Evolutionary conservation across 352 stramenopile genomes (phyloP).

Genomic region (Globisporangium solare): DNA sequence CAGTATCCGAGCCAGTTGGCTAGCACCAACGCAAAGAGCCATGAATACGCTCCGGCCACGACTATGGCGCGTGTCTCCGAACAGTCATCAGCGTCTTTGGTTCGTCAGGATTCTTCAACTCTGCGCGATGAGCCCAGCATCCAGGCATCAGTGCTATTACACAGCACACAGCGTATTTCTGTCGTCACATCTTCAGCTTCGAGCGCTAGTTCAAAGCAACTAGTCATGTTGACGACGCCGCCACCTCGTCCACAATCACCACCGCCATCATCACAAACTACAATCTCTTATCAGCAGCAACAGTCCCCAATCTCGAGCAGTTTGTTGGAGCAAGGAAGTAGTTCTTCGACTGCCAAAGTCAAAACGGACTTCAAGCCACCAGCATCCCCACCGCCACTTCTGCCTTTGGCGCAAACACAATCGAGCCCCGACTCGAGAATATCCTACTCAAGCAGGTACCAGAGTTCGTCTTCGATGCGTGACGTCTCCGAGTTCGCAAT

Average conservation of each 20-base stretch:
- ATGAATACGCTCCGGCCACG: neutral
- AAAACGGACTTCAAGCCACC: conserved; percentile 13
- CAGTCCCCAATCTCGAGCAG: conserved; percentile 11
- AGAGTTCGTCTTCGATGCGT: conserved; percentile 3
- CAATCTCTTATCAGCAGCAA: conserved; percentile 4
- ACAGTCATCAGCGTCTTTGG: too few relatives aligned
- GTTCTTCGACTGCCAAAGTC: neutral
- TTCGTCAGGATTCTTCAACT: neutral
- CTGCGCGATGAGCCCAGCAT: neutral
- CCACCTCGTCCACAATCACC: neutral
- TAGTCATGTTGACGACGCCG: neutral
- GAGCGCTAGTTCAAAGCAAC: neutral
- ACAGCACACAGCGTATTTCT: conserved; percentile 5
- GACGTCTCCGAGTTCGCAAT: neutral
- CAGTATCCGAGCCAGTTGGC: conserved; percentile 8
- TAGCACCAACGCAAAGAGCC: conserved; percentile 6
- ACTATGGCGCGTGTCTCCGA: too few relatives aligned
- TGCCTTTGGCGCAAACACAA: conserved; percentile 15
- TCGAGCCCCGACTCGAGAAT: conserved; percentile 8
- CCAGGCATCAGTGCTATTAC: neutral
- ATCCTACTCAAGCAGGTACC: neutral
- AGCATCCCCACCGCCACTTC: neutral
- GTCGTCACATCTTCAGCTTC: neutral
- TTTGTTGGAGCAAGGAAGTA: neutral
- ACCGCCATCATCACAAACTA: neutral